Evolutionary conservation across 768 basidiomycete genomes (phyloP).

Genomic region (Chalciporus pseudorubinellus): DNA sequence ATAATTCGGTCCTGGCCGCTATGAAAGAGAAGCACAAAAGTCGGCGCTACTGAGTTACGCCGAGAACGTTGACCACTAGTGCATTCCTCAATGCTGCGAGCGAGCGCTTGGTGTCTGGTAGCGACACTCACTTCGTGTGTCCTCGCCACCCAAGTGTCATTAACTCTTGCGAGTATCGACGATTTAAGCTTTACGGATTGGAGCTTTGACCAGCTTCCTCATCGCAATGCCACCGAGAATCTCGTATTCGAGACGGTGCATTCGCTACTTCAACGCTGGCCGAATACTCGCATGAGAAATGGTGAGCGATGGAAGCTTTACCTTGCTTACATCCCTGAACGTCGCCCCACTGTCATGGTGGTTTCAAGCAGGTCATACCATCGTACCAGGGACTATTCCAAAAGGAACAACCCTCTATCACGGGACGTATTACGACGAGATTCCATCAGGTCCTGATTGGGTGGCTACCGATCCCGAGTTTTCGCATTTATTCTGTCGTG

Average conservation of each 20-base stretch:
- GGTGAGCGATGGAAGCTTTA: conserved; percentile 16
- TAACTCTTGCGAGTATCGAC: not conserved
- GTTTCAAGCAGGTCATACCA: not conserved
- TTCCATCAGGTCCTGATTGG: conserved; percentile 30
- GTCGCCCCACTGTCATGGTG: no score
- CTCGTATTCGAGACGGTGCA: conserved; percentile 30
- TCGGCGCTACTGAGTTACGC: no score
- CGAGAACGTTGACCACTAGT: no score
- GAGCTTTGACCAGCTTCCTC: conserved; percentile 19
- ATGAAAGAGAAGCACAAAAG: no score
- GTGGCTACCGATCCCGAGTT: conserved; percentile 31
- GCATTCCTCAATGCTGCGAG: not conserved
- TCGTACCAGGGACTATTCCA: conserved; percentile 5
- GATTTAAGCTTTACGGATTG: conserved; percentile 5
- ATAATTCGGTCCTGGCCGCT: no score
- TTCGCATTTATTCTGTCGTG: conserved; percentile 32
- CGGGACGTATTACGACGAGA: conserved; percentile 1
- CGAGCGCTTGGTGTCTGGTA: not conserved
- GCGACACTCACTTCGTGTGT: not conserved
- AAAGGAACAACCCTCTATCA: conserved; percentile 6
- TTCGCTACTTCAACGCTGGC: conserved; percentile 35
- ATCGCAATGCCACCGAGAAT: conserved; percentile 31
- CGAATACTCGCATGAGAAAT: conserved; percentile 38
- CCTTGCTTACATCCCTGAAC: no score
- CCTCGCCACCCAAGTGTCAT: not conserved